Percentiles rank a stretch among this genome's conserved stretches.
Evolutionary conservation across 2,329 filamentous ascomycete genomes (phyloP).

Genomic region (Xylaria sp.): DNA sequence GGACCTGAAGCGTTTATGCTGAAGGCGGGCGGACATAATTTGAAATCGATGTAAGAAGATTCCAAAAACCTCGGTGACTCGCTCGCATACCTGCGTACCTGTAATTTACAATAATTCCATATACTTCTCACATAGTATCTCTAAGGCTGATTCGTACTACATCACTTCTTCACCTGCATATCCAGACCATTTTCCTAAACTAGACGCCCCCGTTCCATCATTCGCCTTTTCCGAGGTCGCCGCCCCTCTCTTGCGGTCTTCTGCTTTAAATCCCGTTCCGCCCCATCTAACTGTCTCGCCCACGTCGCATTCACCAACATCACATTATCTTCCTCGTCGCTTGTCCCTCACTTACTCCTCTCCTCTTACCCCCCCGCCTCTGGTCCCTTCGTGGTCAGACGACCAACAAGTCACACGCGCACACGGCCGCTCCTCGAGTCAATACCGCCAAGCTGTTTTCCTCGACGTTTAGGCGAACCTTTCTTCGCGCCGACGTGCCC

Average conservation of each 20-base stretch:
- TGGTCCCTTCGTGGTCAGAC: conserved; percentile 3
- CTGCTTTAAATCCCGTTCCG: background rate
- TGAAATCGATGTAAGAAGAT: conserved; percentile 35
- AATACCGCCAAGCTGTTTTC: conserved; percentile 89
- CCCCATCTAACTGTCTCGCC: background rate
- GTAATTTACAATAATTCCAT: conserved; percentile 5
- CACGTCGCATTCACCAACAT: background rate
- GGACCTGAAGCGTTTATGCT: conserved; percentile 12
- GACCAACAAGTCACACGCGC: background rate
- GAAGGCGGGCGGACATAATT: conserved; percentile 20
- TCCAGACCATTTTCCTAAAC: background rate
- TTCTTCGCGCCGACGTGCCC: conserved; percentile 76
- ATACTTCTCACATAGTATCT: background rate
- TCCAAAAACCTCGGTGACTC: conserved; percentile 26
- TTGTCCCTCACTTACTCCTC: background rate
- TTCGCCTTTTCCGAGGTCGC: conserved; percentile 9
- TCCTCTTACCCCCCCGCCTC: background rate
- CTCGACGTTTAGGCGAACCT: conserved; percentile 78
- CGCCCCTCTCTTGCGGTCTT: background rate
- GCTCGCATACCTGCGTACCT: background rate
- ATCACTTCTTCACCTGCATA: too few species aligned
- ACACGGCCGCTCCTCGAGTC: background rate
- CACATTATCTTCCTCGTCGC: background rate
- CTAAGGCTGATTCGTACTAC: too few species aligned
- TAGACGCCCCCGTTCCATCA: background rate